phyloP scores from a whole-genome alignment of 495 filamentous ascomycete genomes.

The Rhypophila decipiens region DNA sequence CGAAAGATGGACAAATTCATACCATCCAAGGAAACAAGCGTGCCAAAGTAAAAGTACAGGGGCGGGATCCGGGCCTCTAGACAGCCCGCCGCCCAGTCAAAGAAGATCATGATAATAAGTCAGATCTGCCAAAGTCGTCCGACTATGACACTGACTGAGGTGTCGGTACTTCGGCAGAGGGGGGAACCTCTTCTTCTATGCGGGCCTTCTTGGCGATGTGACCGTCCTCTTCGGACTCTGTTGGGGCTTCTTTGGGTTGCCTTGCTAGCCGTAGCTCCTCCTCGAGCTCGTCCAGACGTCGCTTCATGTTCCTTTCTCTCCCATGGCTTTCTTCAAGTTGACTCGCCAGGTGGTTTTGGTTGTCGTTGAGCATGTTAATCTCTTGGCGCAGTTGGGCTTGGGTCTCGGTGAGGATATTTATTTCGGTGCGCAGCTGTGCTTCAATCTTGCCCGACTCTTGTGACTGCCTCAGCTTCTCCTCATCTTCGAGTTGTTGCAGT shows the following conservation, averaged over 20 bases:
- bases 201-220: constrained; percentile 30
- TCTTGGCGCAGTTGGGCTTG: constrained; percentile 48
- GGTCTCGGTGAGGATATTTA: constrained; percentile 36
- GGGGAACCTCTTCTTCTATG: constrained; percentile 20
- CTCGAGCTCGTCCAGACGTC: constrained; percentile 75
- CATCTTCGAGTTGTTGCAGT: constrained; percentile 77
- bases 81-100: no score
- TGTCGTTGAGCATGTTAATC: constrained; percentile 36
- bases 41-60: no score
- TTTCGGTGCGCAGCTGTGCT: constrained; percentile 31
- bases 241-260: constrained; percentile 31
- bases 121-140: constrained; percentile 10
- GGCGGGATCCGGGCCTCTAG: no score
- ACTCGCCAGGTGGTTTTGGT: constrained; percentile 41
- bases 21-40: no score
- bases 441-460: constrained; percentile 49
- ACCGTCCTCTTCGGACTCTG: constrained; percentile 26
- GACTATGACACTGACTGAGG: background rate
- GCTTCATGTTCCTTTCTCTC: constrained; percentile 76
- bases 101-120: constrained; percentile 16
- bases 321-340: constrained; percentile 69
- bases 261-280: constrained; percentile 40
- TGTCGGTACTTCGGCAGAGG: no score
- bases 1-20: no score
- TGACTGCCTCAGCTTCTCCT: constrained; percentile 53